These are phyloP conservation scores for Sugiyamaella lignohabitans DNA, from an alignment of 805 yeast genomes.

Conservation along the genomic window DNA sequence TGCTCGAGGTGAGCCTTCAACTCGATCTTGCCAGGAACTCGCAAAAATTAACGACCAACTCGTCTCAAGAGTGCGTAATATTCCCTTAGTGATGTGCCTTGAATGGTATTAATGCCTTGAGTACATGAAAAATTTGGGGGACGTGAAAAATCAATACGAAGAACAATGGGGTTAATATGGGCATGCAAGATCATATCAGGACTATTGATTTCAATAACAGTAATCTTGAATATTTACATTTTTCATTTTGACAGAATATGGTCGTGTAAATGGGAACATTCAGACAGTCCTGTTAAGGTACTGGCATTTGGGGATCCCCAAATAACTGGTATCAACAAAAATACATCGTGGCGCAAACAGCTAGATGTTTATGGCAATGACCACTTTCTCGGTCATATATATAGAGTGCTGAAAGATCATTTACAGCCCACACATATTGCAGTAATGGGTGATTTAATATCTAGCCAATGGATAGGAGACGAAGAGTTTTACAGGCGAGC, in stretches of 20 bases:
- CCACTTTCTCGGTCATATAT: slow-evolving; percentile 79
- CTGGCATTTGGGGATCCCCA: slow-evolving; percentile 95
- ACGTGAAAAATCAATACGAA: too few species aligned
- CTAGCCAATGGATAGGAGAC: slow-evolving; percentile 92
- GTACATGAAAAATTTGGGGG: too few species aligned
- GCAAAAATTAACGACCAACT: too few species aligned
- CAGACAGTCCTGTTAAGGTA: slow-evolving; percentile 46
- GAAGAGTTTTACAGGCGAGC: slow-evolving; percentile 80
- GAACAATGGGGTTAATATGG: too few species aligned
- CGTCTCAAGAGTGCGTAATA: too few species aligned
- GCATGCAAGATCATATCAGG: too few species aligned
- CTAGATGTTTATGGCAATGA: slow-evolving; percentile 90
- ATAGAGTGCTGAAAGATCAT: slow-evolving; percentile 53
- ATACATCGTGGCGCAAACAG: slow-evolving; percentile 62
- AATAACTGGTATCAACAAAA: slow-evolving; percentile 79
- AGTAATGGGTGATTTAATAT: slow-evolving; percentile 87
- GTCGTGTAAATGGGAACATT: slow-evolving; percentile 17
- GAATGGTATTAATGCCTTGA: too few species aligned
- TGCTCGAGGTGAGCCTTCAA: too few species aligned
- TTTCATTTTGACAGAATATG: slow-evolving; percentile 43
- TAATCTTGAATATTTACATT: slow-evolving; percentile 63
- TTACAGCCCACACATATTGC: slow-evolving; percentile 73
- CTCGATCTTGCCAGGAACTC: too few species aligned
- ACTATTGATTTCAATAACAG: slow-evolving; percentile 24
- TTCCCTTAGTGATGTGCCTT: too few species aligned